A percentile compares a stretch with the other conserved stretches of the same genome.
Conservation (phyloP, 148 eudicot genomes). For the Gaultheria prostrata region DNA sequence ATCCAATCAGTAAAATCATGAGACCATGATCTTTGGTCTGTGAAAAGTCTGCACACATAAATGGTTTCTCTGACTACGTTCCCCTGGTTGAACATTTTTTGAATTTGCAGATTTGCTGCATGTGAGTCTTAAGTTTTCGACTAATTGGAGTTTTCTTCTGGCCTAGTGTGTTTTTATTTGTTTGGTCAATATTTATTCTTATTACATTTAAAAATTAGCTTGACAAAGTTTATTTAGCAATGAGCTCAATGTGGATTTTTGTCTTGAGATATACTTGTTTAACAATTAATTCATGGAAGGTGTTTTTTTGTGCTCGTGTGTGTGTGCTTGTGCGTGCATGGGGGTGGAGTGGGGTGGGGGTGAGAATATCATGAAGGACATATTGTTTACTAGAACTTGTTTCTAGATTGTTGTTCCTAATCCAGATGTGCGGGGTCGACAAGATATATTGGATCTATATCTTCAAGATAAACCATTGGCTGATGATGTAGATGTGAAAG, state of each 20-base stretch:
- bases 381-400: slow-evolving; percentile 13
- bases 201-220: not conserved
- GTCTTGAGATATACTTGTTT: not conserved
- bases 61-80: not conserved
- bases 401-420: slow-evolving; percentile 83
- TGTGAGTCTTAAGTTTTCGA: slow-evolving; percentile 1
- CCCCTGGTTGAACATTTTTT: slow-evolving; percentile 2
- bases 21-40: not conserved
- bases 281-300: not conserved
- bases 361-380: not conserved
- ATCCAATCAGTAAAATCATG: not conserved
- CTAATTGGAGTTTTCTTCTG: not conserved
- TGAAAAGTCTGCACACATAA: not conserved
- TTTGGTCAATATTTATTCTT: not conserved
- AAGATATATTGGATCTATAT: slow-evolving; percentile 87
- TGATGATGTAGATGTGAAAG: slow-evolving; percentile 72
- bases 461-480: slow-evolving; percentile 84
- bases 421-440: slow-evolving; percentile 96
- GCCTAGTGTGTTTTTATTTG: not conserved
- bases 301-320: no score
- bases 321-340: no score
- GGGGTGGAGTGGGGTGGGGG: no score
- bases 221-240: not conserved
- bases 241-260: not conserved
- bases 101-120: slow-evolving; percentile 2